phyloP scores from a whole-genome alignment of 805 yeast genomes.

The Candida alai region DNA sequence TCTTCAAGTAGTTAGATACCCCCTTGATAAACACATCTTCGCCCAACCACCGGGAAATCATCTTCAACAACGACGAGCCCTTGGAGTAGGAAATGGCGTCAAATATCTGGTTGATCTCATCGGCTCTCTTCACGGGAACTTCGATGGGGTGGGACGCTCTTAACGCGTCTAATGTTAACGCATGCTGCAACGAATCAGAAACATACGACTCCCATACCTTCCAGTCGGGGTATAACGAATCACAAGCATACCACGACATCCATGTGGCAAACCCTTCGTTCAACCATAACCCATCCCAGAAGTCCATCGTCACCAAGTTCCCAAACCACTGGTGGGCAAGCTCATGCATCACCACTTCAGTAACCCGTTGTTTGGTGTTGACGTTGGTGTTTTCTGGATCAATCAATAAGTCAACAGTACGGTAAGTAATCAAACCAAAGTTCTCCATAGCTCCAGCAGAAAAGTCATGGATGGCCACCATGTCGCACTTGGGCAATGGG shows the following conservation, averaged over 20 bases:
- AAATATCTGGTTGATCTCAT: constrained; percentile 78
- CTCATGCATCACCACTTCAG: constrained; percentile 85
- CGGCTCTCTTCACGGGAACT: constrained; percentile 74
- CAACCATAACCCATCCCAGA: constrained; percentile 90
- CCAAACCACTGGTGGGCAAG: constrained; percentile 94
- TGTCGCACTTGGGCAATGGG: constrained; percentile 77
- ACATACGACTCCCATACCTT: constrained; percentile 84
- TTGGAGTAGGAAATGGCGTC: constrained; percentile 81
- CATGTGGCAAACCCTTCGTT: constrained; percentile 90
- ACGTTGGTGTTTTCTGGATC: constrained; percentile 69
- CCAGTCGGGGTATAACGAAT: constrained; percentile 77
- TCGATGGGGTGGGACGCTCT: constrained; percentile 85
- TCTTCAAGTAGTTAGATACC: constrained; percentile 71
- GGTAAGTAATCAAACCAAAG: constrained; percentile 75
- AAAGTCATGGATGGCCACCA: constrained; percentile 80
- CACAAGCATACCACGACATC: constrained; percentile 86
- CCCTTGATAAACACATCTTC: constrained; percentile 75
- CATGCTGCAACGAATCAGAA: constrained; percentile 69
- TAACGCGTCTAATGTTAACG: constrained; percentile 70
- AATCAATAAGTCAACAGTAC: constrained; percentile 69
- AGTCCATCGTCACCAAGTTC: constrained; percentile 84
- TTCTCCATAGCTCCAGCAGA: constrained; percentile 91
- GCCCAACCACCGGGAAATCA: constrained; percentile 78
- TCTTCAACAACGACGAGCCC: constrained; percentile 75
- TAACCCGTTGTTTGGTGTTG: constrained; percentile 66